phyloP scores from a whole-genome alignment of 805 yeast genomes.

The Vanderwaltozyma verrucispora region DNA sequence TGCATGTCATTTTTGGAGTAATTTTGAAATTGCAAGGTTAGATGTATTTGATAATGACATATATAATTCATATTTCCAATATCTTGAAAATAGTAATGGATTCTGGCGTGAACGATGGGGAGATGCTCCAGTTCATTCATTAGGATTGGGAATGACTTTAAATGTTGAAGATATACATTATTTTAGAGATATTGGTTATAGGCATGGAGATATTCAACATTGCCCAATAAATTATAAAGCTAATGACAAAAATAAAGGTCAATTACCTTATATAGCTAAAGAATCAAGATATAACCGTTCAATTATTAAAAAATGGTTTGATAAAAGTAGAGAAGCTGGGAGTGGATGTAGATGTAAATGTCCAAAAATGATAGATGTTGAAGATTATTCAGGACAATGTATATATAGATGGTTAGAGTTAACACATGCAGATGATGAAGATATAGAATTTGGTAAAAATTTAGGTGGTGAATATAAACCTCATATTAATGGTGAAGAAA shows the following conservation, averaged over 20 bases:
- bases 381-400: slow-evolving; percentile 44
- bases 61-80: slow-evolving; percentile 59
- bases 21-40: slow-evolving; percentile 82
- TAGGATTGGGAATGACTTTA: slow-evolving; percentile 72
- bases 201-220: slow-evolving; percentile 70
- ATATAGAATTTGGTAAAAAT: background rate
- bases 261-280: slow-evolving; percentile 34
- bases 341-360: slow-evolving; percentile 86
- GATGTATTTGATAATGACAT: slow-evolving; percentile 57
- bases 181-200: slow-evolving; percentile 86
- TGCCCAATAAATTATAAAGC: slow-evolving; percentile 54
- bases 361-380: slow-evolving; percentile 46
- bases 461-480: slow-evolving; percentile 4
- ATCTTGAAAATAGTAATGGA: slow-evolving; percentile 65
- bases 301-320: slow-evolving; percentile 22
- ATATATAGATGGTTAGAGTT: slow-evolving; percentile 39
- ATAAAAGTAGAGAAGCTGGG: slow-evolving; percentile 34
- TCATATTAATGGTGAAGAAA: slow-evolving; percentile 2
- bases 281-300: slow-evolving; percentile 16
- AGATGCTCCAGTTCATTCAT: slow-evolving; percentile 89
- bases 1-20: slow-evolving; percentile 85
- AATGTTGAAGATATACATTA: slow-evolving; percentile 68
- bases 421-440: background rate
- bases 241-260: slow-evolving; percentile 25
- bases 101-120: slow-evolving; percentile 95